A percentile compares a stretch with the other conserved stretches of the same genome.
Conservation (phyloP, 2,329 filamentous ascomycete genomes). For the Xylariaceae sp. region DNA sequence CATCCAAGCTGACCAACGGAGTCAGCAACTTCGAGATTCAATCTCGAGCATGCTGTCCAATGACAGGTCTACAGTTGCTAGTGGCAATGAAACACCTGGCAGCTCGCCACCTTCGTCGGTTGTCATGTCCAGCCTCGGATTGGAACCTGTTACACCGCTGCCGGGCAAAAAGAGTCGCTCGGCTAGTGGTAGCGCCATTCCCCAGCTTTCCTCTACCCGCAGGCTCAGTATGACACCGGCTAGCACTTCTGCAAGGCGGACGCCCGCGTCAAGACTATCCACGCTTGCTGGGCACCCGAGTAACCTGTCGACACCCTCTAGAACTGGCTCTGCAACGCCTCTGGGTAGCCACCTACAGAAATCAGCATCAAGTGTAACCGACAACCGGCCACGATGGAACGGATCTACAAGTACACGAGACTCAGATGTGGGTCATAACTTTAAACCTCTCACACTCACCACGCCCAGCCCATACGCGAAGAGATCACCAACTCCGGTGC, state of each 20-base stretch:
- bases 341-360: conserved; percentile 43
- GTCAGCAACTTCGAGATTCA: conserved; percentile 82
- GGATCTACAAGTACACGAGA: conserved; percentile 61
- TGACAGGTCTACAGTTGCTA: conserved; percentile 69
- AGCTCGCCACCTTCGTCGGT: conserved; percentile 64
- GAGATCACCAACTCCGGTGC: conserved; percentile 39
- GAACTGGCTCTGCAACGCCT: conserved; percentile 50
- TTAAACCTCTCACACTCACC: conserved; percentile 60
- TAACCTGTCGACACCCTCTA: conserved; percentile 32
- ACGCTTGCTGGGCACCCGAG: conserved; percentile 37
- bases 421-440: conserved; percentile 66
- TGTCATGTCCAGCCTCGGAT: conserved; percentile 55
- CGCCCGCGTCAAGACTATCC: conserved; percentile 44
- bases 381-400: conserved; percentile 72
- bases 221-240: conserved; percentile 48
- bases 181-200: conserved; percentile 45
- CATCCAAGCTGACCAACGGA: conserved; percentile 58
- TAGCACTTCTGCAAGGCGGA: conserved; percentile 41
- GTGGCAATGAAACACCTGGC: conserved; percentile 67
- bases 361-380: conserved; percentile 43
- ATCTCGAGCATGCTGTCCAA: conserved; percentile 89
- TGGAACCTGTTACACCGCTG: conserved; percentile 47
- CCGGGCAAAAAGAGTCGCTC: conserved; percentile 46
- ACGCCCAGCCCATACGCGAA: conserved; percentile 58
- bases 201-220: conserved; percentile 40